Base-by-base conservation (phyloP, 2,329 filamentous ascomycete species). In the Trichoderma polysporum region DNA sequence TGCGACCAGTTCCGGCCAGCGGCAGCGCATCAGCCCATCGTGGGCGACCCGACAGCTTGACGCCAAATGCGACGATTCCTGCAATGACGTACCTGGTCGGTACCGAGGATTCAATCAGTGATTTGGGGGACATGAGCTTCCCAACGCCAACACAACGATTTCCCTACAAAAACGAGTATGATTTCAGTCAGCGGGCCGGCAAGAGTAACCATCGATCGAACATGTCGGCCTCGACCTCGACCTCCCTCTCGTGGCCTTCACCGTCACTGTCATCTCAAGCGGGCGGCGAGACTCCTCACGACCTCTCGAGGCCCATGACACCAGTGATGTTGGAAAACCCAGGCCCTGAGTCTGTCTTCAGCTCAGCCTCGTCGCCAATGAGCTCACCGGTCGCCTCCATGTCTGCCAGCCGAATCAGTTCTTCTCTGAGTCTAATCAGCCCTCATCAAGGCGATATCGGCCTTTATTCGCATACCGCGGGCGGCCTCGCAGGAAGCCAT, bases 351-450 rank as follows among this genome's bases (percentile, higher is more conserved):
- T 79, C 77, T 1, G 70, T 73, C 15, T 73, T 84, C 33, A 86
- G 85, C 69, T 82, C 79, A 61, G 76, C 81, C 10, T 85, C 82
- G 13, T 87, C 86, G n/a, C 80, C 82, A 50, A 79, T 80, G 67
- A 81, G 83, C 71, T 86, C 85, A 3, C 77, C 86, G 2, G 77
- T 78, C 4, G 81, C 79, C 6, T 86, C 84, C 27, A 52, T 68
- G 8, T 78, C 76, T n/a, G 75, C 76, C 29, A 70, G 71, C 45
- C 73, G 71, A 9, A 73, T 72, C 56, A 73, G 76, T 69, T 70
- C 71, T 13, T 57, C 69, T 15, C 67, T 67, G 2, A 73, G 73
- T 53, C 68, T 69, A 9, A 71, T 72, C 22, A 60, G 71, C 60
- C 70, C 68, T 49, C 71, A 62, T 65, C 66, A 47, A 54, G 59